Evolutionary conservation across 257 asterid genomes (phyloP).

Genomic region (Pogostemon cablin): DNA sequence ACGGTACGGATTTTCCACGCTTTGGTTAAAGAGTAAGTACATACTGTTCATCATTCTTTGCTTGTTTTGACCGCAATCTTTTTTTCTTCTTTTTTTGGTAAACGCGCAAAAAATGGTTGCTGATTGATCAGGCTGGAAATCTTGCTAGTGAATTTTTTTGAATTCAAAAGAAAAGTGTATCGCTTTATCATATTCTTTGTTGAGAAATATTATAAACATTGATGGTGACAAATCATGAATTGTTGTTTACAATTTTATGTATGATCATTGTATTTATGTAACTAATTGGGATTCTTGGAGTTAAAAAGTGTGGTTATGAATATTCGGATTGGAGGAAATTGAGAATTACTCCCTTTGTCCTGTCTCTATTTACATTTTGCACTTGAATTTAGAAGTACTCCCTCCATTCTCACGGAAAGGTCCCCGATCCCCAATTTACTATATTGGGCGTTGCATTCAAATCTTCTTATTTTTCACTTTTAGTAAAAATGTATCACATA

Average conservation of each 20-base stretch:
- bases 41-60: slow-evolving; percentile 14
- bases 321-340: too few species aligned
- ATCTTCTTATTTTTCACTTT: too few species aligned
- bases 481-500: too few species aligned
- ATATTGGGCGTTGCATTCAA: too few species aligned
- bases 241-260: not conserved
- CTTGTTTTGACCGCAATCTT: not conserved
- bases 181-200: slow-evolving; percentile 1
- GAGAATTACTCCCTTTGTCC: too few species aligned
- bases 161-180: slow-evolving; percentile 13
- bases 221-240: not conserved
- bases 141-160: slow-evolving; percentile 28
- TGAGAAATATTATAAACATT: not conserved
- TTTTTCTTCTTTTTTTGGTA: not conserved
- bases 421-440: too few species aligned
- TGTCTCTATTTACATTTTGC: too few species aligned
- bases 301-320: too few species aligned
- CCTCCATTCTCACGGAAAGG: too few species aligned
- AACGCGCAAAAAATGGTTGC: too few species aligned
- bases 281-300: not conserved
- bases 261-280: not conserved
- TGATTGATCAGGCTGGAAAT: not conserved
- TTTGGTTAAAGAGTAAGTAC: slow-evolving; percentile 10
- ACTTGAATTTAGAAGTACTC: too few species aligned
- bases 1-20: slow-evolving; percentile 24